Evolutionary conservation across 2,329 filamentous ascomycete species (phyloP).

Genomic region (Incumbomyces lentus): DNA sequence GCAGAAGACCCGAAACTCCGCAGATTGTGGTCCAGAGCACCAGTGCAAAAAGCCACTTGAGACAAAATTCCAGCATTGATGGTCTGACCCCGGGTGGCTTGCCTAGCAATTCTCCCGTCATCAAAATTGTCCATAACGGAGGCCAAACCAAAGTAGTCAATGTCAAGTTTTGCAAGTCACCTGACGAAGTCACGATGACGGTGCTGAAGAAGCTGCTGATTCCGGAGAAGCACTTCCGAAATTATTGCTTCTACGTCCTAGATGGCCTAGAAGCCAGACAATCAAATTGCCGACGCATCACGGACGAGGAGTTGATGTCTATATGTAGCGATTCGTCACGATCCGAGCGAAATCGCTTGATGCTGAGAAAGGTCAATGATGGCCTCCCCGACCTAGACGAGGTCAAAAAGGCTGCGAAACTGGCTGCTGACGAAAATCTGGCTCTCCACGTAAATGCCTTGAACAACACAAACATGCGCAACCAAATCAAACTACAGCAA

Average conservation of each 20-base stretch:
- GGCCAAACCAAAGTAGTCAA: slow-evolving; percentile 90
- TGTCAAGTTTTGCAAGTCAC: slow-evolving; percentile 80
- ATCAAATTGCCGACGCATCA: slow-evolving; percentile 66
- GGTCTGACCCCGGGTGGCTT: slow-evolving; percentile 76
- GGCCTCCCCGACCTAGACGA: slow-evolving; percentile 83
- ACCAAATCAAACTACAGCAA: slow-evolving; percentile 79
- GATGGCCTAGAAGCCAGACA: slow-evolving; percentile 76
- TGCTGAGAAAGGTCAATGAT: slow-evolving; percentile 82
- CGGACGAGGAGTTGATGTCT: slow-evolving; percentile 78
- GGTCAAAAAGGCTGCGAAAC: slow-evolving; percentile 74
- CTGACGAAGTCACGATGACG: slow-evolving; percentile 84
- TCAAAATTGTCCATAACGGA: slow-evolving; percentile 84
- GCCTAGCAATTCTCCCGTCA: slow-evolving; percentile 76
- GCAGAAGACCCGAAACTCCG: slow-evolving; percentile 50
- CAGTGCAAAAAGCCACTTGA: slow-evolving; percentile 57
- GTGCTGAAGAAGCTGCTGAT: slow-evolving; percentile 80
- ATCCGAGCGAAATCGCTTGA: slow-evolving; percentile 80
- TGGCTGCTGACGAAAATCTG: slow-evolving; percentile 78
- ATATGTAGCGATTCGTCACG: slow-evolving; percentile 80
- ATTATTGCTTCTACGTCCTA: slow-evolving; percentile 94
- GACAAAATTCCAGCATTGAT: slow-evolving; percentile 76
- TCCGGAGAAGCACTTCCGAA: slow-evolving; percentile 81
- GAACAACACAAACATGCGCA: slow-evolving; percentile 56
- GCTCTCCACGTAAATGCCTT: slow-evolving; percentile 58
- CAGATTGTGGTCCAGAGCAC: slow-evolving; percentile 53